phyloP scores from a whole-genome alignment of 768 basidiomycete species.

The Suillus hirtellus region DNA sequence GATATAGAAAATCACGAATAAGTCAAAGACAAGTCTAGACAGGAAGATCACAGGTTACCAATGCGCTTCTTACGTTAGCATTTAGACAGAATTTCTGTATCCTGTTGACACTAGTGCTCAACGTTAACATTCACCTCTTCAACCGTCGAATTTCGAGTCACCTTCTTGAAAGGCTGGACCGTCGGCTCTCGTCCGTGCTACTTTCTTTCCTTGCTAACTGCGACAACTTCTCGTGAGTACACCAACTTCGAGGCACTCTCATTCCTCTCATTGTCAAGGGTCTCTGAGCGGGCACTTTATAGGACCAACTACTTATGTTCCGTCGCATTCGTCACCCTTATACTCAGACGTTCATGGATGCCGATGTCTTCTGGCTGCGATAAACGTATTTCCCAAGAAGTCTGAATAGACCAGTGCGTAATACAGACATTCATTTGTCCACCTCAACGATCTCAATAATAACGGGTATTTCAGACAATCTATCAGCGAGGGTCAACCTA shows the following conservation, averaged over 20 bases:
- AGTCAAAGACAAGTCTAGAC: neutral
- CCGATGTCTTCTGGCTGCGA: constrained; percentile 17
- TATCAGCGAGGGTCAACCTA: neutral
- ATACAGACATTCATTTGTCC: neutral
- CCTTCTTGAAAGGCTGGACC: too few species aligned
- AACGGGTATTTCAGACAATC: neutral
- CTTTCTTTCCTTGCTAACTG: neutral
- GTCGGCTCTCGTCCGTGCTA: too few species aligned
- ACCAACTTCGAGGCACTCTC: constrained; percentile 83
- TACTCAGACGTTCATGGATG: constrained; percentile 14
- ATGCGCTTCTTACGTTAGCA: too few species aligned
- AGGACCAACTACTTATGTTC: constrained; percentile 54
- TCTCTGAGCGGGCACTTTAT: constrained; percentile 90
- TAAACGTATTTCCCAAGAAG: constrained; percentile 13
- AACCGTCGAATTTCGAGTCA: too few species aligned
- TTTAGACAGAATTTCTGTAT: too few species aligned
- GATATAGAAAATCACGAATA: neutral
- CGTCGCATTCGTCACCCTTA: constrained; percentile 13
- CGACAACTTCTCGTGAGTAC: constrained; percentile 53
- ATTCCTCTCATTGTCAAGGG: constrained; percentile 89
- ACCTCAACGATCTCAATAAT: neutral
- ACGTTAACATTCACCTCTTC: too few species aligned
- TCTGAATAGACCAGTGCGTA: neutral
- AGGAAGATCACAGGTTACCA: neutral
- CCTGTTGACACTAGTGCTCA: too few species aligned